A percentile compares a stretch with the other conserved stretches of the same genome.
These are phyloP conservation scores for Vanrija sp. DNA, from an alignment of 1,284 basidiomycete species.

Conservation along the genomic window DNA sequence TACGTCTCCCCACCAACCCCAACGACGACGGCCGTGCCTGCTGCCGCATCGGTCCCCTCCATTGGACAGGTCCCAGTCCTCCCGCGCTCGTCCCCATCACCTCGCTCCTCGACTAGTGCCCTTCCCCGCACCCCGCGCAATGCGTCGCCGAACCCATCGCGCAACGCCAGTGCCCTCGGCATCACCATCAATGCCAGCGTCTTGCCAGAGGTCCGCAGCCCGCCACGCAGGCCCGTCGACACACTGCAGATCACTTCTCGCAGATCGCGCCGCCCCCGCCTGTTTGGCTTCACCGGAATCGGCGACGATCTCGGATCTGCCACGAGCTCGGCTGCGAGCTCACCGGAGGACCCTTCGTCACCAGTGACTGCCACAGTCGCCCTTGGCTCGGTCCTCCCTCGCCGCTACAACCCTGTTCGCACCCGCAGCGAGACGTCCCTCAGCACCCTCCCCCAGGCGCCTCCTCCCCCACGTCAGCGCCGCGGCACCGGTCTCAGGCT, in stretches of 20 bases:
- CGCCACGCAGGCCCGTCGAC: constrained; percentile 26
- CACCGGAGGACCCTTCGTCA: constrained; percentile 3
- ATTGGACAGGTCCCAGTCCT: too few relatives aligned
- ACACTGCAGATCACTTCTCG: constrained; percentile 27
- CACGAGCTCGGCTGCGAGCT: constrained; percentile 22
- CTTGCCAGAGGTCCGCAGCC: constrained; percentile 45
- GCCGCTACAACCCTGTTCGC: constrained; percentile 28
- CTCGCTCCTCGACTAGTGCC: too few relatives aligned
- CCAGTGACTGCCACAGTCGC: neutral
- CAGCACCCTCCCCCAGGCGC: constrained; percentile 15
- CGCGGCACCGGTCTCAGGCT: constrained; percentile 47
- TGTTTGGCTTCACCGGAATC: constrained; percentile 48
- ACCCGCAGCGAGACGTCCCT: constrained; percentile 32
- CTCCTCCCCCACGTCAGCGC: constrained; percentile 8
- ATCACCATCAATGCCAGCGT: constrained; percentile 20
- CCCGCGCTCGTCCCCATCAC: too few relatives aligned
- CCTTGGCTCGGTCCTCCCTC: neutral
- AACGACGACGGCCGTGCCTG: too few relatives aligned
- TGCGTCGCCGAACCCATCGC: neutral
- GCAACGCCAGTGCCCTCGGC: neutral
- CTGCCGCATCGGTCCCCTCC: too few relatives aligned
- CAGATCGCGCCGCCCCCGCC: constrained; percentile 38
- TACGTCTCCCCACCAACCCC: too few relatives aligned
- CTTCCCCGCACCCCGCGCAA: neutral
- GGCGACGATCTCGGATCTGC: constrained; percentile 25